Percentiles rank a stretch among this genome's conserved stretches.
phyloP scores from a whole-genome alignment of 352 stramenopile species.

The Globisporangium mamillatum region DNA sequence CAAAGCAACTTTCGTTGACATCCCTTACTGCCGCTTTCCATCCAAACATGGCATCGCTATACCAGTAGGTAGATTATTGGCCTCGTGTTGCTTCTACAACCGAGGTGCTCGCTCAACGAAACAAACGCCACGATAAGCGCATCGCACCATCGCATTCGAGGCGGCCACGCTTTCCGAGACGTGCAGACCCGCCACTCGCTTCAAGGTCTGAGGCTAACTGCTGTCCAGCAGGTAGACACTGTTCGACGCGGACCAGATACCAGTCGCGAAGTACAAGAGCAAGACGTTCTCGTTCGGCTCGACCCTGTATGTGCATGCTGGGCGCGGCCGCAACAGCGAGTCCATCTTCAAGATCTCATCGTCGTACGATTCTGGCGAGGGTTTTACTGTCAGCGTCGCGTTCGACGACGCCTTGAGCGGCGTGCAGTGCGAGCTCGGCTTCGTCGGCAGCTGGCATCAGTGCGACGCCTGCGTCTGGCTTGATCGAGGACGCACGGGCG shows the following conservation, averaged over 20 bases:
- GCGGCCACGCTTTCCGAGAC: too few relatives aligned
- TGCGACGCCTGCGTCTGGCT: slow-evolving; percentile 9
- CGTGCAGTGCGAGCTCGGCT: slow-evolving; percentile 1
- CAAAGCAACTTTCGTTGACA: too few relatives aligned
- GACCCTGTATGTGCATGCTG: neutral
- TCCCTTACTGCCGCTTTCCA: too few relatives aligned
- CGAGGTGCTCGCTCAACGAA: too few relatives aligned
- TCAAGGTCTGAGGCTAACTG: too few relatives aligned
- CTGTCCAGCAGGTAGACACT: too few relatives aligned
- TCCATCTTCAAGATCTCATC: neutral
- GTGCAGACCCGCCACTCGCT: too few relatives aligned
- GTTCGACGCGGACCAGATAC: neutral
- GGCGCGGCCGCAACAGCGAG: neutral
- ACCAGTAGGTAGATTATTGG: too few relatives aligned
- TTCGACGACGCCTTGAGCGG: neutral
- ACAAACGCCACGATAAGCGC: too few relatives aligned
- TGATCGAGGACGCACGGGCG: neutral
- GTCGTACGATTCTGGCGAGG: neutral
- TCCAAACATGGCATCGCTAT: too few relatives aligned
- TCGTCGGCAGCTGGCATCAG: slow-evolving; percentile 5
- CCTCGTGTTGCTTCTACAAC: too few relatives aligned
- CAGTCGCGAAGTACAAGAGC: neutral
- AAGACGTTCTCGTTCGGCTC: neutral
- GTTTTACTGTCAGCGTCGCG: neutral
- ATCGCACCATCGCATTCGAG: too few relatives aligned